Conservation (phyloP, 805 yeast genomes). For the Myxozyma neglecta region DNA sequence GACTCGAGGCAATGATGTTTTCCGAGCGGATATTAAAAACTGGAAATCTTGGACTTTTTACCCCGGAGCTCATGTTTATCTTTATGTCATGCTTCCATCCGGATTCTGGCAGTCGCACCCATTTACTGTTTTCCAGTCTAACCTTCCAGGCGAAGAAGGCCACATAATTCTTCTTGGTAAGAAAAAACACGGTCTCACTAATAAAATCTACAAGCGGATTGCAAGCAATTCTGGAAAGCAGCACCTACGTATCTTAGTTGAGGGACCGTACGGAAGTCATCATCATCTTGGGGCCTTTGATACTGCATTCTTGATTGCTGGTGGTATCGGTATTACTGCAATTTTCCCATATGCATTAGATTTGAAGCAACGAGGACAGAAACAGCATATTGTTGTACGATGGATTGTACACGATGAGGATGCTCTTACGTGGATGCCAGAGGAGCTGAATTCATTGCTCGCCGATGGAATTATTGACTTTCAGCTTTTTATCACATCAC, state of each 20-base stretch:
- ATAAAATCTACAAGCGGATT: constrained; percentile 3
- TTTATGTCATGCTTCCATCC: constrained; percentile 21
- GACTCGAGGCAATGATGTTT: constrained; percentile 12
- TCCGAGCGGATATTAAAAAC: constrained; percentile 11
- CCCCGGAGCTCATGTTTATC: constrained; percentile 32
- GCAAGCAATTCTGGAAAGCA: constrained; percentile 35
- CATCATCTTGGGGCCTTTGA: constrained; percentile 51
- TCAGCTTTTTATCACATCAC: not conserved
- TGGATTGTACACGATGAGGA: constrained; percentile 20
- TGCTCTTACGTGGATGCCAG: constrained; percentile 5
- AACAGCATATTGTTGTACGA: constrained; percentile 17
- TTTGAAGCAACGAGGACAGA: constrained; percentile 3
- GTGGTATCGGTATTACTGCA: constrained; percentile 67
- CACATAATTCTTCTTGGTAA: constrained; percentile 10
- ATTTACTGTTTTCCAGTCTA: constrained; percentile 21
- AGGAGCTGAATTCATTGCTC: constrained; percentile 2
- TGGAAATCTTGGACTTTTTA: constrained; percentile 12
- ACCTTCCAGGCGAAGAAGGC: constrained; percentile 12
- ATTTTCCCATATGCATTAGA: constrained; percentile 49
- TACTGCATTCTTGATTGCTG: constrained; percentile 54
- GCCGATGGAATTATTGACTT: constrained; percentile 3
- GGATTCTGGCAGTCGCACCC: constrained; percentile 31
- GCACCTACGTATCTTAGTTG: constrained; percentile 41
- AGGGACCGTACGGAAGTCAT: constrained; percentile 59
- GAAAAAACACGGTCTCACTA: constrained; percentile 12